Percentiles rank a stretch among this genome's conserved stretches.
phyloP scores from a whole-genome alignment of 352 stramenopile genomes.

The Globisporangium emineosum region DNA sequence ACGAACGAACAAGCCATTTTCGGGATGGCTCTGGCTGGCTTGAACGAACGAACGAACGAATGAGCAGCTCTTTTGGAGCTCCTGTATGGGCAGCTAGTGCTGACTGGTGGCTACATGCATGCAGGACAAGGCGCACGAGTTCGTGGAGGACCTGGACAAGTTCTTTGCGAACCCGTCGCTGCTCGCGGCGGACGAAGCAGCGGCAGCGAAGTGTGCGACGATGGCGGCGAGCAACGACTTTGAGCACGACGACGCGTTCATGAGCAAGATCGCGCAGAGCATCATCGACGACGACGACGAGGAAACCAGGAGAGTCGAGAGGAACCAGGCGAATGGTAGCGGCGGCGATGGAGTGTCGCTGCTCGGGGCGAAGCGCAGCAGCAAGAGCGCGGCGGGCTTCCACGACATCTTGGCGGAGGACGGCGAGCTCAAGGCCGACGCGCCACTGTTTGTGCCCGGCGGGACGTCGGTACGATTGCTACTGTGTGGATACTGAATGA shows the following conservation, averaged over 20 bases:
- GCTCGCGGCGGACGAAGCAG: constrained; percentile 33
- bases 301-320: constrained; percentile 2
- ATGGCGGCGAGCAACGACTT: constrained; percentile 6
- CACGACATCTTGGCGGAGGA: constrained; percentile 35
- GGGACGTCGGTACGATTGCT: constrained; percentile 7
- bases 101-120: neutral
- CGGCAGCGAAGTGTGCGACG: constrained; percentile 14
- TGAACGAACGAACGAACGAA: neutral
- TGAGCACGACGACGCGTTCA: constrained; percentile 19
- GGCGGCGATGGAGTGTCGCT: neutral
- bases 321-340: neutral
- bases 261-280: constrained; percentile 16
- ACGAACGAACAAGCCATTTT: neutral
- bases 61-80: neutral
- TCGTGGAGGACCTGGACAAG: constrained; percentile 68
- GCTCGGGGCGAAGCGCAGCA: neutral
- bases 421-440: constrained; percentile 72
- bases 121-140: constrained; percentile 59
- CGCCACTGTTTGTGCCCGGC: constrained; percentile 65
- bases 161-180: constrained; percentile 54
- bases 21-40: neutral
- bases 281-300: constrained; percentile 29
- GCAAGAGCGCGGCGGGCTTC: constrained; percentile 17
- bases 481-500: neutral
- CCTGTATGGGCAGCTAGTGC: neutral